Evolutionary conservation across 2,329 filamentous ascomycete genomes (phyloP).

Genomic region (Teratosphaeria zuluensis): DNA sequence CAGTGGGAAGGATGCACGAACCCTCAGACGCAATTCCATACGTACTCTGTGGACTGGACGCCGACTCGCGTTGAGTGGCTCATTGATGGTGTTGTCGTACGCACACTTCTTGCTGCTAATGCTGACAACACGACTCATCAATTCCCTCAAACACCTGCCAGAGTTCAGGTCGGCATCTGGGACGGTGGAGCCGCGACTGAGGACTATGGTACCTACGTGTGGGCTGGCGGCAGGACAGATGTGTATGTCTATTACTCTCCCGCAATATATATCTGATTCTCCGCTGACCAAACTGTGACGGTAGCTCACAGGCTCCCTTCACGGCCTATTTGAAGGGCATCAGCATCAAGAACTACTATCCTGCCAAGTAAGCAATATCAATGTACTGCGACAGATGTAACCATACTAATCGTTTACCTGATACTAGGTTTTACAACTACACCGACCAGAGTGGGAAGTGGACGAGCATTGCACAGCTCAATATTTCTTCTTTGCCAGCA

Average conservation of each 20-base stretch:
- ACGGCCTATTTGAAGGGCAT: constrained; percentile 43
- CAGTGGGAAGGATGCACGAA: constrained; percentile 27
- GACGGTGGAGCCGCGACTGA: constrained; percentile 38
- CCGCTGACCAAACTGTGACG: background rate
- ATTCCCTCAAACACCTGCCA: constrained; percentile 65
- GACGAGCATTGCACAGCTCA: constrained; percentile 38
- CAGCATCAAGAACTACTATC: constrained; percentile 44
- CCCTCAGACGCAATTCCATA: constrained; percentile 48
- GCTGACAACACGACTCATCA: constrained; percentile 5
- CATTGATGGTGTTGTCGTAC: constrained; percentile 44
- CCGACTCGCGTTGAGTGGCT: constrained; percentile 54
- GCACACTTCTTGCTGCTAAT: constrained; percentile 29
- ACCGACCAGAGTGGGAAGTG: constrained; percentile 39
- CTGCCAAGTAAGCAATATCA: constrained; percentile 25
- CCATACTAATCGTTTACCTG: too few relatives aligned
- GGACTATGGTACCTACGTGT: constrained; percentile 50
- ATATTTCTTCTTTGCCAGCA: background rate
- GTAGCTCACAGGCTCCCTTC: constrained; percentile 28
- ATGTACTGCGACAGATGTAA: too few relatives aligned
- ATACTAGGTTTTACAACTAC: constrained; percentile 36
- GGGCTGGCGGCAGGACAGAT: constrained; percentile 53
- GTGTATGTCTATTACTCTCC: background rate
- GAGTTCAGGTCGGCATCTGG: constrained; percentile 63
- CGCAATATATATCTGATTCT: background rate
- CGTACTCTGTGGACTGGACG: constrained; percentile 61